Percentiles rank a stretch among this genome's conserved stretches.
Evolutionary conservation across 2,329 filamentous ascomycete genomes (phyloP).

Genomic region (Triangularia setosa): DNA sequence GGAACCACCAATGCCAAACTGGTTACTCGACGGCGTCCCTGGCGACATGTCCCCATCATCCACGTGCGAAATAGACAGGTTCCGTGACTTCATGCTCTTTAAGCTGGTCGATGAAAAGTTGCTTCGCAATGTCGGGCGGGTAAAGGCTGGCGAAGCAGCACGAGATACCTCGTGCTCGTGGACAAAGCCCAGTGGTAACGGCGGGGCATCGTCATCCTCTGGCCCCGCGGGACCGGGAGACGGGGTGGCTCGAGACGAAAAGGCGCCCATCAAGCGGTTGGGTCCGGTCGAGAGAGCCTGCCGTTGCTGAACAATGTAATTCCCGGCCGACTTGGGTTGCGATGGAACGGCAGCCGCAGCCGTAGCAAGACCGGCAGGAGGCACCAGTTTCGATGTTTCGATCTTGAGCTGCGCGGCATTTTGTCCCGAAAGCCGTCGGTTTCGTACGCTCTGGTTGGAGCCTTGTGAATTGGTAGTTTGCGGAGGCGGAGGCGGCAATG

Average conservation of each 20-base stretch:
- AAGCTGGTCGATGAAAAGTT: constrained; percentile 69
- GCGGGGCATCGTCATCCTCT: constrained; percentile 32
- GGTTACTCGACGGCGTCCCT: constrained; percentile 68
- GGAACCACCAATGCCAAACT: constrained; percentile 49
- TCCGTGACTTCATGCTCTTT: constrained; percentile 68
- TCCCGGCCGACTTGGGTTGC: constrained; percentile 30
- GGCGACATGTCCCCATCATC: constrained; percentile 67
- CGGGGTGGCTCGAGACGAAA: constrained; percentile 33
- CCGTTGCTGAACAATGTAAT: constrained; percentile 40
- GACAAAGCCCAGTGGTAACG: constrained; percentile 25
- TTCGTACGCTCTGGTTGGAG: constrained; percentile 56
- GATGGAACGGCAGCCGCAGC: constrained; percentile 22
- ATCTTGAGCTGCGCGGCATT: constrained; percentile 84
- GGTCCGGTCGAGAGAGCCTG: constrained; percentile 39
- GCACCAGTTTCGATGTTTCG: constrained; percentile 57
- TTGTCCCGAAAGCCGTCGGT: constrained; percentile 73
- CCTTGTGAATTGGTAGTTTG: constrained; percentile 30
- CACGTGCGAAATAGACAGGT: constrained; percentile 61
- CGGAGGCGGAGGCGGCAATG: constrained; percentile 43
- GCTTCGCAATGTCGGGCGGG: constrained; percentile 53
- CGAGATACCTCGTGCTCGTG: constrained; percentile 36
- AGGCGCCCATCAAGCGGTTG: constrained; percentile 28
- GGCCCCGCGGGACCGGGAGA: constrained; percentile 32
- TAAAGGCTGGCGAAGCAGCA: constrained; percentile 51
- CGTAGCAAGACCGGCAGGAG: constrained; percentile 25